phyloP scores from a whole-genome alignment of 2,329 filamentous ascomycete genomes.

The Ceratocystis ficicola region DNA sequence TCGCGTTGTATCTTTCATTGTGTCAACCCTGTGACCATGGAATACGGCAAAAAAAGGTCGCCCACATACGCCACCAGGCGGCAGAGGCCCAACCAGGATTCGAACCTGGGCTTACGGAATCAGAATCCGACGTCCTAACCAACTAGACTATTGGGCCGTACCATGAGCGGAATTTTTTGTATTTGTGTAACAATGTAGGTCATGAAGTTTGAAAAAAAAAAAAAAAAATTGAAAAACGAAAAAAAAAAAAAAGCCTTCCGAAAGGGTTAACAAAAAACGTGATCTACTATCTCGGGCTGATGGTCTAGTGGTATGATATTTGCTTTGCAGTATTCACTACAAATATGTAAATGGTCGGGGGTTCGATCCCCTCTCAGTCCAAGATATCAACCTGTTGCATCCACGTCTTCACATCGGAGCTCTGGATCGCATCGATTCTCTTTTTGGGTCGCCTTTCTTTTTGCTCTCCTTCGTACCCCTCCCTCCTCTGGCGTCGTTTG shows the following conservation, averaged over 20 bases:
- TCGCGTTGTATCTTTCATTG: background rate
- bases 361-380: slow-evolving; percentile 23
- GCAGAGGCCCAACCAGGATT: slow-evolving; percentile 20
- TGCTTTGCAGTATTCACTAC: slow-evolving; percentile 23
- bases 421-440: background rate
- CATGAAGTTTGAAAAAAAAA: no score
- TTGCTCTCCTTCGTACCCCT: background rate
- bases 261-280: background rate
- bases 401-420: background rate
- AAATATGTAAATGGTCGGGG: slow-evolving; percentile 23
- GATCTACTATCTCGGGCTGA: slow-evolving; percentile 18
- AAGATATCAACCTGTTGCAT: background rate
- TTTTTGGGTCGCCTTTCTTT: background rate
- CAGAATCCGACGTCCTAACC: slow-evolving; percentile 22
- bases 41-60: background rate
- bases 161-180: no score
- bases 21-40: background rate
- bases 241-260: no score
- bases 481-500: background rate
- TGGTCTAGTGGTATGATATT: slow-evolving; percentile 24
- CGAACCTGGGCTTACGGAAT: slow-evolving; percentile 22
- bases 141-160: slow-evolving; percentile 22
- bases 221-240: no score
- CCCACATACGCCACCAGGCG: background rate
- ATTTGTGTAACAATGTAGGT: no score